Conservation (phyloP, 176 grass and related monocot species). For the Eremochloa ophiuroides region DNA sequence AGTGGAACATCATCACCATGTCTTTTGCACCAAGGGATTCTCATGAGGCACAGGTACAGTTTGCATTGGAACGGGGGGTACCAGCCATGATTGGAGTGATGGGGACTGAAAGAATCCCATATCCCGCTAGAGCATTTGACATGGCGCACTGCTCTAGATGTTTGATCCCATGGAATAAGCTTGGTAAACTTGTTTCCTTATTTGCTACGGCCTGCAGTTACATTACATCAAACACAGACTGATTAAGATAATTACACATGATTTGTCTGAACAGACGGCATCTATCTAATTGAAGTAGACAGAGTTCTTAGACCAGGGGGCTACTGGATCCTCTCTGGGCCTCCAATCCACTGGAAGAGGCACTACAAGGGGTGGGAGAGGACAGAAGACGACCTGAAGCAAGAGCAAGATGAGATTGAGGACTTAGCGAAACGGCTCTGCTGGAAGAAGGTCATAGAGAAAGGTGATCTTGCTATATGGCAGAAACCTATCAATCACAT, state of each 20-base stretch:
- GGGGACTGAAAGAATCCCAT: slow-evolving; percentile 60
- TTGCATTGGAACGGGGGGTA: slow-evolving; percentile 76
- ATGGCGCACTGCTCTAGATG: slow-evolving; percentile 94
- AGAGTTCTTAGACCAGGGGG: slow-evolving; percentile 84
- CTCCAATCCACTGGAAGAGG: slow-evolving; percentile 78
- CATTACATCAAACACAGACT: not conserved
- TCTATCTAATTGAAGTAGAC: slow-evolving; percentile 82
- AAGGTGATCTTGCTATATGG: slow-evolving; percentile 88
- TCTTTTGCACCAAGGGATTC: slow-evolving; percentile 94
- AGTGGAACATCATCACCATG: slow-evolving; percentile 73
- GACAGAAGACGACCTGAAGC: slow-evolving; percentile 78
- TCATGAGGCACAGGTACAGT: slow-evolving; percentile 81
- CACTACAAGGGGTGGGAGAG: slow-evolving; percentile 81
- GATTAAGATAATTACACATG: not conserved
- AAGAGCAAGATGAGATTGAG: slow-evolving; percentile 88
- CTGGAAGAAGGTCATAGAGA: slow-evolving; percentile 90
- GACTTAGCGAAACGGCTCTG: slow-evolving; percentile 60
- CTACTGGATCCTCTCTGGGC: slow-evolving; percentile 88
- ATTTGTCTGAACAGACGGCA: slow-evolving; percentile 38
- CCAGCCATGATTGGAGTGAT: slow-evolving; percentile 88
- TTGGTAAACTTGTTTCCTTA: slow-evolving; percentile 31
- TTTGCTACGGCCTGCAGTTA: not conserved
- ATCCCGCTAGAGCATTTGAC: slow-evolving; percentile 84
- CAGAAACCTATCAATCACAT: slow-evolving; percentile 78
- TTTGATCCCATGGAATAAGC: slow-evolving; percentile 84